phyloP scores from a whole-genome alignment of 371 early-diverging fungal genomes.

The Mortierella sp. region DNA sequence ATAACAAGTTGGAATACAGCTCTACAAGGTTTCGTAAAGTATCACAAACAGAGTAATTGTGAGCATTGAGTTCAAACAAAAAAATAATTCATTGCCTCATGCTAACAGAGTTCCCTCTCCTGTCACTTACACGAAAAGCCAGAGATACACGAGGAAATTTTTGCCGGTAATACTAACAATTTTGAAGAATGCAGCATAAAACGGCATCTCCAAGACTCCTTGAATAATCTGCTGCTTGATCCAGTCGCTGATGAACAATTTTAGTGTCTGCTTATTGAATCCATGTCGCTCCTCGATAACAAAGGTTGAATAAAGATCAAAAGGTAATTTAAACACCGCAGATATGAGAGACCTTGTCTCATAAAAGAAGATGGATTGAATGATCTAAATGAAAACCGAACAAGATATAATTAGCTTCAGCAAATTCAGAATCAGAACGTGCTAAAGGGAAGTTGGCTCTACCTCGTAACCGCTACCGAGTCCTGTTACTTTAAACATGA shows the following conservation, averaged over 20 bases:
- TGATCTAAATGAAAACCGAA: slow-evolving; percentile 67
- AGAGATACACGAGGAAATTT: slow-evolving; percentile 90
- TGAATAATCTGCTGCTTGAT: slow-evolving; percentile 80
- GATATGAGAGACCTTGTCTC: slow-evolving; percentile 69
- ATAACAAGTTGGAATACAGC: slow-evolving; percentile 90
- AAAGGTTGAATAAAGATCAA: slow-evolving; percentile 92
- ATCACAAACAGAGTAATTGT: not conserved
- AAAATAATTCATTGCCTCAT: not conserved
- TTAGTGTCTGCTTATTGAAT: slow-evolving; percentile 96
- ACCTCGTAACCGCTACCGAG: slow-evolving; percentile 81
- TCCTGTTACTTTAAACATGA: slow-evolving; percentile 67
- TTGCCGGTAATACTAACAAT: slow-evolving; percentile 86
- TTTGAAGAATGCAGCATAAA: slow-evolving; percentile 84
- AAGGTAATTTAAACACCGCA: slow-evolving; percentile 81
- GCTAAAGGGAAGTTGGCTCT: slow-evolving; percentile 6
- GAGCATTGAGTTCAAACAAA: not conserved
- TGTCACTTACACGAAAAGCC: slow-evolving; percentile 82
- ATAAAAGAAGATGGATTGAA: slow-evolving; percentile 87
- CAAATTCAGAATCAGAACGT: not conserved
- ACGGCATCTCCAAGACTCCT: slow-evolving; percentile 83
- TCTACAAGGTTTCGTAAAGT: slow-evolving; percentile 59
- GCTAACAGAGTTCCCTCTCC: not conserved
- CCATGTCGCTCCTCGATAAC: slow-evolving; percentile 96
- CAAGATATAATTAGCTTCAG: not conserved
- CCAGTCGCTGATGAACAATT: slow-evolving; percentile 86